A percentile compares a stretch with the other conserved stretches of the same genome.
These are phyloP conservation scores for Penicillium sp. DNA, from an alignment of 2,329 filamentous ascomycete genomes.

Conservation along the genomic window DNA sequence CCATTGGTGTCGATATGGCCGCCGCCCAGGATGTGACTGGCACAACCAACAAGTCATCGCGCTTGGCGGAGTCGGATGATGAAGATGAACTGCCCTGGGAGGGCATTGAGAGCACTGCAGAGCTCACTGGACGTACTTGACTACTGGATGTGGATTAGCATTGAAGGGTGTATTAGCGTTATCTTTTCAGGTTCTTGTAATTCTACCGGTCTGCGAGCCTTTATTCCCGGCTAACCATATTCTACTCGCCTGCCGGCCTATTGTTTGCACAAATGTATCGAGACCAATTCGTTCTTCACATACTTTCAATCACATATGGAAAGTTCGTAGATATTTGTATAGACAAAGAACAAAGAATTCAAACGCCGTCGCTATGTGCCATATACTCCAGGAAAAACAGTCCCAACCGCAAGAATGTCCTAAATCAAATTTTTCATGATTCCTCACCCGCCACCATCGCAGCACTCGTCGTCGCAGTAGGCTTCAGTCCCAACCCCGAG, in stretches of 20 bases:
- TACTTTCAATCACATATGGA: background rate
- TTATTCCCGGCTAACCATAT: background rate
- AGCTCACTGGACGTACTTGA: slow-evolving; percentile 34
- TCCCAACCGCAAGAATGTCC: background rate
- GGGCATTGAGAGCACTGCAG: slow-evolving; percentile 44
- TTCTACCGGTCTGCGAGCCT: background rate
- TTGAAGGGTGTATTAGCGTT: slow-evolving; percentile 3
- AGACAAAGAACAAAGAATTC: background rate
- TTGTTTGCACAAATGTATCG: background rate
- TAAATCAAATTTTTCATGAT: background rate
- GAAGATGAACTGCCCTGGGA: slow-evolving; percentile 46
- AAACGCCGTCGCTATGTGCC: slow-evolving; percentile 21
- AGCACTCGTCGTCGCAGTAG: slow-evolving; percentile 29
- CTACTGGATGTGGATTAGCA: background rate
- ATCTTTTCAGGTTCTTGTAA: slow-evolving; percentile 1
- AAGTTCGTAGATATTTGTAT: background rate
- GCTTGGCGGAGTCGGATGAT: slow-evolving; percentile 29
- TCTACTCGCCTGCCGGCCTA: background rate
- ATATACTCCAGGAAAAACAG: background rate
- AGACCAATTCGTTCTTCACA: background rate
- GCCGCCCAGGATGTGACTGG: slow-evolving; percentile 26
- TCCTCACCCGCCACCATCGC: slow-evolving; percentile 27
- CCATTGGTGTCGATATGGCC: slow-evolving; percentile 40
- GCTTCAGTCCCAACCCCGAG: slow-evolving; percentile 20
- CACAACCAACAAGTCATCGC: slow-evolving; percentile 30